Evolutionary conservation across 208 protist genomes (phyloP), one percentile per base, ranked within the genome.

Genomic region (Leishmania gerbilli): DNA sequence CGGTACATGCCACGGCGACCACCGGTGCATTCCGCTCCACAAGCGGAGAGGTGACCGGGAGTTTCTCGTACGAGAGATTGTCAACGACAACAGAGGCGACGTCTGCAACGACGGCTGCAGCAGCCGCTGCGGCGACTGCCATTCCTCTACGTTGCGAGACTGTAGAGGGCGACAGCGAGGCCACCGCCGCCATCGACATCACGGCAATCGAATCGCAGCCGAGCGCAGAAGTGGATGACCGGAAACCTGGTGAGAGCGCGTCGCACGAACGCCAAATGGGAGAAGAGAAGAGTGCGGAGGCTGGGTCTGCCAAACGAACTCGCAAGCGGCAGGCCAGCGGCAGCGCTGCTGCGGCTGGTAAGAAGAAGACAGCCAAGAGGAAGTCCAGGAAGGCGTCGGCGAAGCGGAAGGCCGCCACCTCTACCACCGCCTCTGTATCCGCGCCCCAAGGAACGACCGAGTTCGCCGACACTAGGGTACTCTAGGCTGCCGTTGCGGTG

Each of bases 11-110:
- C 17, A 82, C 55, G 9, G 69, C 78, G 24, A 77, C 76, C 53
- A 79, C 58, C 72, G 85, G 85, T 5, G 83, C 79, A 4, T 86
- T 89, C 79, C 77, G 78, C 37, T 84, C 82, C 15, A 75, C 62
- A 2, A 27, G 69, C 19, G 82, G 85, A 37, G 79, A 82, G 62
- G 79, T 86, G 42, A 82, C 24, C 13, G 85, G 85, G 51, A 76
- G 71, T 40, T 88, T 85, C 55, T 79, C 77, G 9, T 79, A 79
- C 19, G 74, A 88, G 71, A 69, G 56, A 1, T 31, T 68, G 40
- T 34, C 81, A 11, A 77, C 80, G 4, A 42, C 62, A 37, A 77
- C 80, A n/a, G 60, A 27, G 60, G 37, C 80, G 15, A 47, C 80
- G 17, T 76, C 76, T 21, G 65, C 37, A 11, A 60, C 49, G 9